phyloP scores from a whole-genome alignment of 306 rosid species.

The Pterocarpus macrocarpus region DNA sequence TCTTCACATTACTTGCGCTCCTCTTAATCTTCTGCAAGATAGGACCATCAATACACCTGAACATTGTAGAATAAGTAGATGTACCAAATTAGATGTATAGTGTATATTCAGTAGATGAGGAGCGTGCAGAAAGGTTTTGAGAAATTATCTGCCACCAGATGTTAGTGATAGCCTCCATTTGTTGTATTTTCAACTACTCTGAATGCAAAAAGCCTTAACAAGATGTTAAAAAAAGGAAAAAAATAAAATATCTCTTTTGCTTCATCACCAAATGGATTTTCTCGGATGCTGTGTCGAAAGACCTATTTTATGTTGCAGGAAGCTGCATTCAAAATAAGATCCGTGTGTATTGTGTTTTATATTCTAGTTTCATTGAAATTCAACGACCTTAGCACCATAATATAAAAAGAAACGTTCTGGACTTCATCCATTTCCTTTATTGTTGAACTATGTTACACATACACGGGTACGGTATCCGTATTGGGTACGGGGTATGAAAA shows the following conservation, averaged over 20 bases:
- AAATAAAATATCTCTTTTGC: not conserved
- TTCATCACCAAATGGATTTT: not conserved
- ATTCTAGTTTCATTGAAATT: slow-evolving; percentile 4
- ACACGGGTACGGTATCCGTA: too few relatives aligned
- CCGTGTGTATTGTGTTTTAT: not conserved
- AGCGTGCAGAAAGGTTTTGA: slow-evolving; percentile 28
- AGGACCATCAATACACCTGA: slow-evolving; percentile 22
- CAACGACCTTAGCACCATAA: not conserved
- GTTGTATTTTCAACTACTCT: slow-evolving; percentile 12
- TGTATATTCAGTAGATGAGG: slow-evolving; percentile 24
- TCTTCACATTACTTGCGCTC: slow-evolving; percentile 57
- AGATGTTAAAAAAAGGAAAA: not conserved
- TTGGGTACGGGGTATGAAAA: too few relatives aligned
- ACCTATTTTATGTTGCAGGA: slow-evolving; percentile 19
- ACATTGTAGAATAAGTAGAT: slow-evolving; percentile 15
- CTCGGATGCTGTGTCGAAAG: not conserved
- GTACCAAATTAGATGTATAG: slow-evolving; percentile 41
- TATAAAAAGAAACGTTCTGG: slow-evolving; percentile 16
- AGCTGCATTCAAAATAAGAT: not conserved
- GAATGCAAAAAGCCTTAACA: not conserved
- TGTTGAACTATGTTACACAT: too few relatives aligned
- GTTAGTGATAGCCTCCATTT: slow-evolving; percentile 19
- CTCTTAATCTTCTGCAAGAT: slow-evolving; percentile 46
- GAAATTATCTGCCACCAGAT: slow-evolving; percentile 25
- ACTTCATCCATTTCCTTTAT: not conserved